These are phyloP conservation scores for Puccinia polysora DNA, from an alignment of 1,284 basidiomycete genomes.

Conservation along the genomic window DNA sequence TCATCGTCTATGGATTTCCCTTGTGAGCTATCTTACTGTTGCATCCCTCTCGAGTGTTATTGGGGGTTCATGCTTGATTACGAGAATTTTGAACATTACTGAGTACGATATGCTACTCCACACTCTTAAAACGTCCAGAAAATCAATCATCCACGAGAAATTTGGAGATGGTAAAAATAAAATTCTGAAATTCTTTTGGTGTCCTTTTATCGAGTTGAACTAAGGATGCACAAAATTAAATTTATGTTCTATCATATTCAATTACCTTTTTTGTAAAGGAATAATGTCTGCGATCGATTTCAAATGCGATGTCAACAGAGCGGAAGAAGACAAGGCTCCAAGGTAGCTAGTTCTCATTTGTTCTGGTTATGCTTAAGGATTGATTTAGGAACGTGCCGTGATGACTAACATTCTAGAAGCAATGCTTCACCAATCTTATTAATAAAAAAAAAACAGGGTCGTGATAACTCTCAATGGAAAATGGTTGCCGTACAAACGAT, in stretches of 20 bases:
- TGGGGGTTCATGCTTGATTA: no score
- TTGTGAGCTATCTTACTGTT: no score
- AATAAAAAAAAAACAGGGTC: conserved; percentile 10
- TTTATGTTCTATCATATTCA: not conserved
- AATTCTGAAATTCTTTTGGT: not conserved
- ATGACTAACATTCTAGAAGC: no score
- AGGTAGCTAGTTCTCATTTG: not conserved
- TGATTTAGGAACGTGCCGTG: no score
- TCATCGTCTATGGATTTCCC: conserved; percentile 27
- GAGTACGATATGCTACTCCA: no score
- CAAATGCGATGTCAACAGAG: conserved; percentile 26
- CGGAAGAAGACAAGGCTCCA: conserved; percentile 12
- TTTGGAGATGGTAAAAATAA: conserved; percentile 32
- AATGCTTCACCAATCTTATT: not conserved
- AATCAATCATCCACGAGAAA: conserved; percentile 32
- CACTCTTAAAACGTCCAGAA: no score
- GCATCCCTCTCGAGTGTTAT: no score
- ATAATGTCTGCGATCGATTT: conserved; percentile 37
- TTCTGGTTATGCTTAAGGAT: no score
- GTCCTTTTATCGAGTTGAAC: not conserved
- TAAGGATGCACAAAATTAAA: no score
- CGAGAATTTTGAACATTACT: no score
- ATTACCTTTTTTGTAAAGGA: not conserved
- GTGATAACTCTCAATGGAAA: conserved; percentile 32
- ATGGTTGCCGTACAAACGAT: conserved; percentile 26